Conservation (phyloP, 345 rosid genomes). For the Citrus mangshanensis region DNA sequence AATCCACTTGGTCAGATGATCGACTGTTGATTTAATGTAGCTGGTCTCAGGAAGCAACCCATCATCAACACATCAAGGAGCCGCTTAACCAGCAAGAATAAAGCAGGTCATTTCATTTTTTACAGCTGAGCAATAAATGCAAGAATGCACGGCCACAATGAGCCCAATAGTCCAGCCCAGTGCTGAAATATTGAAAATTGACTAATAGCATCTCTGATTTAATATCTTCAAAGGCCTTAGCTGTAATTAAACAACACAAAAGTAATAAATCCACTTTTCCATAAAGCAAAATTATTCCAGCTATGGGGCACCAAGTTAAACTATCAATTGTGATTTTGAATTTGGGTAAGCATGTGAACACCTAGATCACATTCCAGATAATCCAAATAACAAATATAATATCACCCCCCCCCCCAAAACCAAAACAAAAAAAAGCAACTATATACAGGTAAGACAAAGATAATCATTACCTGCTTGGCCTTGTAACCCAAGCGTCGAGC, state of each 20-base stretch:
- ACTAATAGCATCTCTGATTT: no score
- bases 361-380: background rate
- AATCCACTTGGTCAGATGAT: slow-evolving; percentile 26
- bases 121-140: background rate
- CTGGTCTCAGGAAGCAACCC: slow-evolving; percentile 35
- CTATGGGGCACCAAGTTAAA: background rate
- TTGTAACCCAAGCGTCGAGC: slow-evolving; percentile 96
- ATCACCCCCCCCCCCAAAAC: no score
- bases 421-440: background rate
- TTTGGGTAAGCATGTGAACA: no score
- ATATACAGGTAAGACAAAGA: background rate
- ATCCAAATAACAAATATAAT: background rate
- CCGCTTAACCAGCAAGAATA: slow-evolving; percentile 28
- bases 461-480: slow-evolving; percentile 79
- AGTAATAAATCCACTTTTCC: background rate
- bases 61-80: slow-evolving; percentile 30
- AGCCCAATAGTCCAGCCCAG: background rate
- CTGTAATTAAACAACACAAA: background rate
- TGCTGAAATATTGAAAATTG: background rate
- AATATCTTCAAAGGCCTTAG: no score
- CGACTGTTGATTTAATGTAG: slow-evolving; percentile 15
- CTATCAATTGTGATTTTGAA: background rate
- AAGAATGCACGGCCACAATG: background rate
- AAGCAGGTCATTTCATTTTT: background rate
- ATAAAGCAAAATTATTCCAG: background rate